These are phyloP conservation scores for Stylosanthes scabra DNA, from an alignment of 331 rosid species.

Conservation along the genomic window DNA sequence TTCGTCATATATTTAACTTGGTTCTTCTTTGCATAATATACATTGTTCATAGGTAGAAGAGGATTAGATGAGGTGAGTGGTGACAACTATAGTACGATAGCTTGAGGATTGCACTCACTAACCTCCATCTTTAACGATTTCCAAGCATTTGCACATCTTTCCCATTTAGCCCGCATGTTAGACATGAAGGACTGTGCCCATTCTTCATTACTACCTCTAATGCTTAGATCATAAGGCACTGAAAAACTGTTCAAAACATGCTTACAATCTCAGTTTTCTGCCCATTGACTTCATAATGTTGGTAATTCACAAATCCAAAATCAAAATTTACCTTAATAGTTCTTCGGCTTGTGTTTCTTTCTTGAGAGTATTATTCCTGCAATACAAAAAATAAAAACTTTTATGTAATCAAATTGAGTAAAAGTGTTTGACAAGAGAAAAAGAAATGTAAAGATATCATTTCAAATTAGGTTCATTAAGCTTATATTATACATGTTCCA, in stretches of 20 bases:
- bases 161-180: conserved; percentile 70
- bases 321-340: conserved; percentile 72
- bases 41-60: conserved; percentile 1
- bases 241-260: conserved; percentile 65
- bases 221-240: conserved; percentile 83
- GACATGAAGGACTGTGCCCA: conserved; percentile 74
- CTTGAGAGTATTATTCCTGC: conserved; percentile 60
- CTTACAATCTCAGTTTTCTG: conserved; percentile 30
- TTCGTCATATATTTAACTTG: too few species aligned
- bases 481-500: conserved; percentile 7
- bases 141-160: conserved; percentile 72
- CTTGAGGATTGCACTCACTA: conserved; percentile 70
- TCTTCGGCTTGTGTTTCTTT: conserved; percentile 70
- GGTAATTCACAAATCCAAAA: conserved; percentile 18
- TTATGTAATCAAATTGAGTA: too few species aligned
- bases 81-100: conserved; percentile 65
- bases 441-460: too few species aligned
- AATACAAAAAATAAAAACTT: conserved; percentile 46
- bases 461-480: background rate
- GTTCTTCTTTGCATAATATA: too few species aligned
- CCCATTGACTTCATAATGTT: background rate
- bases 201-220: conserved; percentile 68
- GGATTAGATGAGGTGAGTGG: conserved; percentile 11
- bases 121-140: conserved; percentile 74
- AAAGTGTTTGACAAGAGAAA: too few species aligned